Evolutionary conservation across 352 stramenopile species (phyloP), one percentile per base, ranked within the genome.

Genomic region (Phytophthora aleatoria): DNA sequence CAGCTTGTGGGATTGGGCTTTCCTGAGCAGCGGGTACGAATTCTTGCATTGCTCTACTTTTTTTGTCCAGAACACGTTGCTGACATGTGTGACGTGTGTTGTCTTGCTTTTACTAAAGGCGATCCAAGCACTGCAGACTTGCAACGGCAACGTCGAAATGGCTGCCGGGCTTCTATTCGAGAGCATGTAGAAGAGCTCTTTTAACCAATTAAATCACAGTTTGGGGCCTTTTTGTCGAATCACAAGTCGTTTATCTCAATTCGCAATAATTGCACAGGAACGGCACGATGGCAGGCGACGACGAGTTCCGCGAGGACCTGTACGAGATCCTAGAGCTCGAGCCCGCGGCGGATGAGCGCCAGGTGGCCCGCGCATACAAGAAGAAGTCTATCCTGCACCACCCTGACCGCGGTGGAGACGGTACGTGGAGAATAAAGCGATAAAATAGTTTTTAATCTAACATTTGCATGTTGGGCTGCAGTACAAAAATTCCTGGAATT

Each of bases 401-500:
- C 49, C 87, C 87, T 11, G 87, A 95, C 56, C 86, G 85, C 44
- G 85, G 87, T 12, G 87, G 87, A 51, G 84, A 95, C 45, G 84
- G 85, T 94, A 69, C 35, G 35, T n/a, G 35, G 12, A 55, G 67
- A 48, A 48, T 24, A 28, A 52, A 52, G 47, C 28, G 1, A 50
- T 7, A 52, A 26, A 27, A 3, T 26, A 9, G 20, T 20, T 64
- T 45, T 15, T 44, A 30, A 24, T 50, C 31, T 59, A 51, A 61
- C 35, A 48, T 30, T 27, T 41, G 38, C 20, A 35, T 27, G 31
- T 56, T 56, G 20, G 16, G 5, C 7, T 57, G 27, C 57, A 94
- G 86, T 91, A 30, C 80, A 89, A 49, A 93, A 92, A 62, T 95
- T 95, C 48, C 62, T 90, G 30, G 85, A 95, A 69, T 73, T 95